phyloP scores from a whole-genome alignment of 2,329 filamentous ascomycete species.

The Zarea fungicola region DNA sequence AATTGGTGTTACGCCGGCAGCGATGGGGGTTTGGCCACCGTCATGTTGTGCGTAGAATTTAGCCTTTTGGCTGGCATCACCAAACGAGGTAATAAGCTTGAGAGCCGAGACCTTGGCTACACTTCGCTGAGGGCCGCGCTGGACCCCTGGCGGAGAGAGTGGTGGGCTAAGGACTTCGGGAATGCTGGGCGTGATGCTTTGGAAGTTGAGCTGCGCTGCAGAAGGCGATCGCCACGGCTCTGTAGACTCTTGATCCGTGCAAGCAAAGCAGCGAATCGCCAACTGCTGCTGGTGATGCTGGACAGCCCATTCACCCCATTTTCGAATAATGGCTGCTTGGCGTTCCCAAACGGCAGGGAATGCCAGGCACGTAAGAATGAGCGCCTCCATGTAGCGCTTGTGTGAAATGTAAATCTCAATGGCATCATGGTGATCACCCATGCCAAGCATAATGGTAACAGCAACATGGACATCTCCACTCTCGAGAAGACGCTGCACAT shows the following conservation, averaged over 20 bases:
- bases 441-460: conserved; percentile 84
- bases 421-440: conserved; percentile 89
- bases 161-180: conserved; percentile 63
- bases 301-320: conserved; percentile 92
- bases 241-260: conserved; percentile 76
- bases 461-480: conserved; percentile 88
- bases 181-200: conserved; percentile 49
- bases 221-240: conserved; percentile 87
- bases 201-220: conserved; percentile 57
- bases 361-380: conserved; percentile 78
- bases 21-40: conserved; percentile 67
- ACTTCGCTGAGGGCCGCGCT: conserved; percentile 53
- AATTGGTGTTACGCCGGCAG: conserved; percentile 82
- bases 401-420: conserved; percentile 95
- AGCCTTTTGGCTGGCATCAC: conserved; percentile 54
- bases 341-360: conserved; percentile 87
- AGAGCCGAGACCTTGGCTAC: conserved; percentile 77
- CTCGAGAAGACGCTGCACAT: conserved; percentile 84
- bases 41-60: conserved; percentile 57
- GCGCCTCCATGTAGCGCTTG: conserved; percentile 85
- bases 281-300: conserved; percentile 82
- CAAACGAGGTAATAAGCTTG: conserved; percentile 89
- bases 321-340: conserved; percentile 79
- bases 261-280: conserved; percentile 89
- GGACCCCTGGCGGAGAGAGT: conserved; percentile 65